These are phyloP conservation scores for Talaromyces wortmannii DNA, from an alignment of 495 filamentous ascomycete genomes.

Conservation along the genomic window DNA sequence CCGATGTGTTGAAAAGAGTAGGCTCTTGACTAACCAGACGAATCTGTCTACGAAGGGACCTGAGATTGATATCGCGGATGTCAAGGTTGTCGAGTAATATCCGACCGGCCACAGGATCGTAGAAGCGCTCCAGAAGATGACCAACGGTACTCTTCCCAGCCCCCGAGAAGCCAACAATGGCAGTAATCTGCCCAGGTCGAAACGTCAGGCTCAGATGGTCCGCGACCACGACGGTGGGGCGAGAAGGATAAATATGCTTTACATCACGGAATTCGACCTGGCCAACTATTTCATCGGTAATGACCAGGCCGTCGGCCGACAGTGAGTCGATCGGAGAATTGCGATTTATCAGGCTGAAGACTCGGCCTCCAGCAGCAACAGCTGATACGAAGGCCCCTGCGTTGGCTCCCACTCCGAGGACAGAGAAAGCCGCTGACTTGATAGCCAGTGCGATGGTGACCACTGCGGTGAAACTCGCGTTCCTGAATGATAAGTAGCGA, in stretches of 20 bases:
- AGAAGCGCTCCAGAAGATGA: conserved; percentile 58
- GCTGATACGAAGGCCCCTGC: conserved; percentile 31
- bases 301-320: conserved; percentile 15
- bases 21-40: conserved; percentile 61
- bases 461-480: not conserved
- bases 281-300: conserved; percentile 10
- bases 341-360: conserved; percentile 30
- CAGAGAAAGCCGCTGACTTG: conserved; percentile 4
- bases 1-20: conserved; percentile 52
- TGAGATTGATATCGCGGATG: conserved; percentile 34
- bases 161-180: conserved; percentile 64
- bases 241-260: conserved; percentile 53
- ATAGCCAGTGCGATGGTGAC: conserved; percentile 9
- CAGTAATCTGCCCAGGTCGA: conserved; percentile 57
- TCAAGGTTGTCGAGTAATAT: conserved; percentile 47
- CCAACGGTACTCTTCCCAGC: conserved; percentile 70
- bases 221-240: conserved; percentile 33
- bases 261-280: conserved; percentile 51
- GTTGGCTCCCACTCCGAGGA: not conserved
- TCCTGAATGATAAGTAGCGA: not conserved
- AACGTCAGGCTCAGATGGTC: conserved; percentile 34
- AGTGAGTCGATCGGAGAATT: conserved; percentile 25
- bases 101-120: conserved; percentile 43
- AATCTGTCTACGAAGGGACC: conserved; percentile 41
- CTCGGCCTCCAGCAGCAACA: conserved; percentile 23